phyloP scores from a whole-genome alignment of 768 basidiomycete species.

The Cystofilobasidium capitatum region DNA sequence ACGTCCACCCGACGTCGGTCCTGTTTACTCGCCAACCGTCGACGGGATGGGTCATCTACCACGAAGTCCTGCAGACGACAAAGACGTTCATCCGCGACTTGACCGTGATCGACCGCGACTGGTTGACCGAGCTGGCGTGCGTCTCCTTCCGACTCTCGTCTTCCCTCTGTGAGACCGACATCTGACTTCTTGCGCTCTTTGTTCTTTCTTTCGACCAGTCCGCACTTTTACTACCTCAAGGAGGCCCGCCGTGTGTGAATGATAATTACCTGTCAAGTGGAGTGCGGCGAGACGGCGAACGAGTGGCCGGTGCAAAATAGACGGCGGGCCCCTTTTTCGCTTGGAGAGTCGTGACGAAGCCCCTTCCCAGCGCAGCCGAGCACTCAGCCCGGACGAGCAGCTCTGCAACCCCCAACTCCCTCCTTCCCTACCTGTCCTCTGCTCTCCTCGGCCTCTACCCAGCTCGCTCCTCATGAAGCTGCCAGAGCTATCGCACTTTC shows the following conservation, averaged over 20 bases:
- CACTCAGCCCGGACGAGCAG: too few relatives aligned
- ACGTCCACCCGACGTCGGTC: conserved; percentile 89
- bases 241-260: background rate
- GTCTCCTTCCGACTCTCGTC: conserved; percentile 22
- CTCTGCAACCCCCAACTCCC: too few relatives aligned
- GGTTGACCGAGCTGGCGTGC: conserved; percentile 50
- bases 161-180: background rate
- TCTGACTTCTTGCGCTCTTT: background rate
- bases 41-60: conserved; percentile 86
- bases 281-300: too few relatives aligned
- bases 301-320: too few relatives aligned
- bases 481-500: too few relatives aligned
- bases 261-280: too few relatives aligned
- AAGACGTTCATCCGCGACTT: conserved; percentile 87
- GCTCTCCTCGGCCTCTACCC: too few relatives aligned
- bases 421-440: too few relatives aligned
- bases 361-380: too few relatives aligned
- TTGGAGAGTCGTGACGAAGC: too few relatives aligned
- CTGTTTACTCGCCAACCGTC: conserved; percentile 84
- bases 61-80: conserved; percentile 93
- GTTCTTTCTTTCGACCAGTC: background rate
- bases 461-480: too few relatives aligned
- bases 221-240: conserved; percentile 1
- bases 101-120: conserved; percentile 91
- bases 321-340: too few relatives aligned